These are phyloP conservation scores for Liquidambar formosana DNA, from an alignment of 164 flowering plant genomes.

Conservation along the genomic window DNA sequence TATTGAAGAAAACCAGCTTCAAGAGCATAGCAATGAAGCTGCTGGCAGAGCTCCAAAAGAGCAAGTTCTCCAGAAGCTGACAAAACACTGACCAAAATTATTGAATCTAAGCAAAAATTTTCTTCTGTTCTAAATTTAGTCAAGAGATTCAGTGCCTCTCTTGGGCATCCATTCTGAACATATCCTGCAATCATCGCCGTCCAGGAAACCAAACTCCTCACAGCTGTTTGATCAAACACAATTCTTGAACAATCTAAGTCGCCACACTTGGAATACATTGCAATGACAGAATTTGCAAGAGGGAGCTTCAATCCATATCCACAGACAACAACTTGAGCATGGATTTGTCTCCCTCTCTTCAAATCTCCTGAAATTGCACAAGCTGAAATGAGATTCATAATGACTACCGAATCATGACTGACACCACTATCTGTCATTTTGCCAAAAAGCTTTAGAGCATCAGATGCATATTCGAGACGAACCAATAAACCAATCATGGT, in stretches of 20 bases:
- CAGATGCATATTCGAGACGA: slow-evolving; percentile 18
- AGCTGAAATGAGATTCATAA: slow-evolving; percentile 30
- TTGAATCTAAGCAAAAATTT: slow-evolving; percentile 24
- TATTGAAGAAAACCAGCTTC: slow-evolving; percentile 24
- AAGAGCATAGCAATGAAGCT: slow-evolving; percentile 33
- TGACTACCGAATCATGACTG: slow-evolving; percentile 22
- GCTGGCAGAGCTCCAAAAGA: slow-evolving; percentile 32
- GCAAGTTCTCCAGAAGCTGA: slow-evolving; percentile 38
- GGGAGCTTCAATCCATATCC: slow-evolving; percentile 25
- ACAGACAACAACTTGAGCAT: slow-evolving; percentile 25
- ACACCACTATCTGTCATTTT: slow-evolving; percentile 25
- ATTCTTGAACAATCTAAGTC: slow-evolving; percentile 31
- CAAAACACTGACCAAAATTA: slow-evolving; percentile 21
- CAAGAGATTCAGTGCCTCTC: slow-evolving; percentile 30
- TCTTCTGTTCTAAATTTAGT: slow-evolving; percentile 13
- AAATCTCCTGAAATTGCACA: slow-evolving; percentile 36
- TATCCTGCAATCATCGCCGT: slow-evolving; percentile 43
- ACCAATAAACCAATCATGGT: slow-evolving; percentile 37
- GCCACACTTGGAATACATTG: slow-evolving; percentile 41
- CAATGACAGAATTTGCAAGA: slow-evolving; percentile 29
- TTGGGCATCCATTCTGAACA: slow-evolving; percentile 29
- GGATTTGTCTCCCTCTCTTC: slow-evolving; percentile 33
- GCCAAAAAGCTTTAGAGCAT: slow-evolving; percentile 27
- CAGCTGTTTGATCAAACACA: slow-evolving; percentile 20
- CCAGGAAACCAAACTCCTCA: slow-evolving; percentile 39